These are phyloP conservation scores for Cladosporium sp. DNA, from an alignment of 2,329 filamentous ascomycete genomes.

Conservation along the genomic window DNA sequence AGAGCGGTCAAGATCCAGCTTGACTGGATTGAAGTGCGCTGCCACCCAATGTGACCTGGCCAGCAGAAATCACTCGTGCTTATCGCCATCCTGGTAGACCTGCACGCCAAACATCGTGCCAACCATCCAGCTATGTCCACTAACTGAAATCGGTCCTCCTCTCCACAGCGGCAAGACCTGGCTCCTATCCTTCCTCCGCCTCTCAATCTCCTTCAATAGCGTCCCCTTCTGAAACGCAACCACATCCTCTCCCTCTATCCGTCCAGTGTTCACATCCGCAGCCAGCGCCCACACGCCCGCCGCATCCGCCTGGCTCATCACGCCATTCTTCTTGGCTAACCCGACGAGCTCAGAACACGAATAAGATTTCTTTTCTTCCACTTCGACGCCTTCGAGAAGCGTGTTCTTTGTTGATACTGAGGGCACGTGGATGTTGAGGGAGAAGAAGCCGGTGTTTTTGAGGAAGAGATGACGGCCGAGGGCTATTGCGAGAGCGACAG, in stretches of 20 bases:
- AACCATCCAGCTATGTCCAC: conserved; percentile 32
- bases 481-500: conserved; percentile 31
- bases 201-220: conserved; percentile 26
- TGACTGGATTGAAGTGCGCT: too few relatives aligned
- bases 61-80: conserved; percentile 21
- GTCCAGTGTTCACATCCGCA: conserved; percentile 28
- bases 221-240: conserved; percentile 29
- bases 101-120: conserved; percentile 29
- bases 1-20: too few relatives aligned
- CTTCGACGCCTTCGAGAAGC: conserved; percentile 27
- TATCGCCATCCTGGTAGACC: conserved; percentile 25
- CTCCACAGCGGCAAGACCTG: conserved; percentile 34
- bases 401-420: conserved; percentile 26
- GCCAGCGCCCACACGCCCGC: conserved; percentile 32
- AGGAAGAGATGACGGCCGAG: conserved; percentile 31
- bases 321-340: conserved; percentile 18
- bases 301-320: conserved; percentile 25
- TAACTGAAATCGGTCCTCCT: conserved; percentile 32
- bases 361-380: conserved; percentile 30
- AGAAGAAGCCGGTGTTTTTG: conserved; percentile 29
- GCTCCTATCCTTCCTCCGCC: conserved; percentile 26
- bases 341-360: conserved; percentile 25
- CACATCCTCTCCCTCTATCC: conserved; percentile 29
- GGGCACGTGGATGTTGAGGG: conserved; percentile 33
- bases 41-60: too few relatives aligned